Base-by-base conservation (phyloP, 768 basidiomycete genomes). In the Gymnopilus dilepis region DNA sequence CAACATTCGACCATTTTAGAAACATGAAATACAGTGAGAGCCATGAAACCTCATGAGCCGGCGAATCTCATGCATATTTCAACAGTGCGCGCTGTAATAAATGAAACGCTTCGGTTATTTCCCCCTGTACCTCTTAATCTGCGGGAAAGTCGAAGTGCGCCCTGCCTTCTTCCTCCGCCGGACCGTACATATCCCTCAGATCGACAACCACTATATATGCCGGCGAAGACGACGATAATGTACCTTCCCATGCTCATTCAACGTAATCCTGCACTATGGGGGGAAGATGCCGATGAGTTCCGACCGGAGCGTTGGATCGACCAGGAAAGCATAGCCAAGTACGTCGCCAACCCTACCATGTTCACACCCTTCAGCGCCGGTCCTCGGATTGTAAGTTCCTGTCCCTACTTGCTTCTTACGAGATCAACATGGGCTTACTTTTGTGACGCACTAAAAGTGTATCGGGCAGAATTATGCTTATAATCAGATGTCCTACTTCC, bases 271-370 rank as follows among this genome's bases (percentile, higher is more conserved):
- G 80, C 77, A 17, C 74, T 91, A 0, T 94, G 92, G 92, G 92
- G 92, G 2, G 67, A 77, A 0, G 89, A 93, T 62, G 91, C 91
- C 0, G 83, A 91, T 67, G 81, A 80, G n/a, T 95, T 93, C 70
- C 84, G 90, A 58, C 91, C 91, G 6, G 87, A 91, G 31, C 81
- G 92, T 40, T 95, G 92, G 92, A 74, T 91, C 5, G 82, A 90
- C 38, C 81, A 84, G 0, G 75, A 75, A 30, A 78, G 84, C n/a
- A 56, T 87, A 19, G 76, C 79, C 2, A 77, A 69, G 58, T 84
- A 83, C 64, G 82, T 80, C 19, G 73, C 80, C 1, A 87, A 88
- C 66, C 87, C 90, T 1, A 81, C 84, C 61, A 90, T 91, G 79
- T 92, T 83, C 72, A 79, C 84, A 17, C 89, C 90, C 13, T 92